A percentile compares a stretch with the other conserved stretches of the same genome.
Evolutionary conservation across 176 grass and related monocot species (phyloP).

Genomic region (Oryza australiensis): DNA sequence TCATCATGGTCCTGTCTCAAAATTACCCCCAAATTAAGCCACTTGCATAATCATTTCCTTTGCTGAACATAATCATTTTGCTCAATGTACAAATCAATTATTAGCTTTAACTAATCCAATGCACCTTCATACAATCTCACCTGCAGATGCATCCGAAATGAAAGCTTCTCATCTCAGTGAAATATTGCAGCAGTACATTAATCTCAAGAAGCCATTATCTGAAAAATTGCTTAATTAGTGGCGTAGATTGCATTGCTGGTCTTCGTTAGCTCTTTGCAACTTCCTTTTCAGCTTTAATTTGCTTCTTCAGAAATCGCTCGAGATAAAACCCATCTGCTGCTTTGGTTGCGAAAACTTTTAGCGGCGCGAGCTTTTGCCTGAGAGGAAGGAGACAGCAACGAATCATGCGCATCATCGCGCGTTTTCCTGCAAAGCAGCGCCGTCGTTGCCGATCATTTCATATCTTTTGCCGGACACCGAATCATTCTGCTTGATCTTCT

Average conservation of each 20-base stretch:
- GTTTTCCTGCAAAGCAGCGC: constrained; percentile 22
- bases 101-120: neutral
- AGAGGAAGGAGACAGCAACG: constrained; percentile 32
- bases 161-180: neutral
- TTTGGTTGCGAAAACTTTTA: constrained; percentile 27
- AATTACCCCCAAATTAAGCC: neutral
- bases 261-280: neutral
- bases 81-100: neutral
- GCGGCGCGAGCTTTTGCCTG: constrained; percentile 39
- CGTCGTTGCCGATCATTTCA: constrained; percentile 24
- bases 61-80: neutral
- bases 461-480: constrained; percentile 43
- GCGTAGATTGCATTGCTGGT: constrained; percentile 34
- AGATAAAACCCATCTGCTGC: constrained; percentile 35
- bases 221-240: neutral
- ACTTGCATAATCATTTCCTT: constrained; percentile 16
- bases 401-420: constrained; percentile 38
- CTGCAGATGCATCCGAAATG: neutral
- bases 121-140: constrained; percentile 19
- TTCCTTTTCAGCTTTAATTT: constrained; percentile 30
- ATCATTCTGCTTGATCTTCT: constrained; percentile 35
- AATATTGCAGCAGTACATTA: neutral
- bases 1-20: constrained; percentile 49
- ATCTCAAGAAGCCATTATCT: neutral
- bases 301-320: constrained; percentile 20